These are phyloP conservation scores for Trebouxiophyceae sp. DNA, from an alignment of 163 green algal genomes.

Conservation along the genomic window DNA sequence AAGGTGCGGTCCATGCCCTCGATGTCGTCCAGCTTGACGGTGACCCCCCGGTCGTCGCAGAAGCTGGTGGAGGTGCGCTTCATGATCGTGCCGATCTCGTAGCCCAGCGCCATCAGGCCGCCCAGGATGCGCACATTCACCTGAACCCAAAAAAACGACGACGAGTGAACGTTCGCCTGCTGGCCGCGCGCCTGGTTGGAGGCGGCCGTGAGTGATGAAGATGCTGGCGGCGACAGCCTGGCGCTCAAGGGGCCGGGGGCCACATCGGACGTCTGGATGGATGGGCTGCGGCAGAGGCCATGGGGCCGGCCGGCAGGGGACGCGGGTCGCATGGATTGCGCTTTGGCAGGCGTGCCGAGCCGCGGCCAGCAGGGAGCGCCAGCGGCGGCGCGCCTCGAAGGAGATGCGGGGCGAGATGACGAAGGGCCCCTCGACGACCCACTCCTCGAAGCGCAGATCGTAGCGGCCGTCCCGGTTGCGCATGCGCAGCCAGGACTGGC, in stretches of 20 bases:
- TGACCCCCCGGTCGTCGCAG: slow-evolving; percentile 35
- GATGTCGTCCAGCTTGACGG: slow-evolving; percentile 87
- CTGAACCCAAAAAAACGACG: slow-evolving; percentile 18
- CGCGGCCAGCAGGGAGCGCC: no score
- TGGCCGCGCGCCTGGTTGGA: no score
- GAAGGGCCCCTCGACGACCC: slow-evolving; percentile 72
- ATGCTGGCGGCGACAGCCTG: no score
- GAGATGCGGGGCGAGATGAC: slow-evolving; percentile 89
- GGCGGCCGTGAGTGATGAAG: no score
- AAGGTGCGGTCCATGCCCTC: slow-evolving; percentile 69
- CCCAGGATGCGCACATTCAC: slow-evolving; percentile 82
- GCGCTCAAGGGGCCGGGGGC: no score
- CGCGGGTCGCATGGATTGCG: no score
- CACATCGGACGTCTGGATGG: no score
- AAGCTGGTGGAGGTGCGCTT: slow-evolving; percentile 50
- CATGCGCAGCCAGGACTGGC: slow-evolving; percentile 93
- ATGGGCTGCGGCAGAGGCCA: no score
- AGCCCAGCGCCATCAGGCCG: slow-evolving; percentile 94
- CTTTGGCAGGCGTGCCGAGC: no score
- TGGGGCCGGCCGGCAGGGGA: no score
- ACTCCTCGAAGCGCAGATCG: slow-evolving; percentile 97
- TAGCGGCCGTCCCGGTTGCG: slow-evolving; percentile 92
- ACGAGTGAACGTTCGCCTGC: no score
- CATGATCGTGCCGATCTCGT: slow-evolving; percentile 90
- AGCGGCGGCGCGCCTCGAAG: slow-evolving; percentile 74